These are phyloP conservation scores for Melampsora americana DNA, from an alignment of 1,284 basidiomycete genomes.

Conservation along the genomic window DNA sequence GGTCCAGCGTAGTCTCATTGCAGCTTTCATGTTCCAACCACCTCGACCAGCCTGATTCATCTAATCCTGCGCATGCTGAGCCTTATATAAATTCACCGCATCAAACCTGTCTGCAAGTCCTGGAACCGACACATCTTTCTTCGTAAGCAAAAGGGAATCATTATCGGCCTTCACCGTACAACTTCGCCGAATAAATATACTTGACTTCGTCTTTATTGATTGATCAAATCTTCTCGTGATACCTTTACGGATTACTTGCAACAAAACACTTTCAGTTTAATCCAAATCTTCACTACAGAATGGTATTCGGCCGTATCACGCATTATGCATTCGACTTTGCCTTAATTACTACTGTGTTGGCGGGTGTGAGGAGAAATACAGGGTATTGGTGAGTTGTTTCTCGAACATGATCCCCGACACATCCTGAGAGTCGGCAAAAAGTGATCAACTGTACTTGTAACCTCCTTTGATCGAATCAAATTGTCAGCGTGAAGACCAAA, in stretches of 20 bases:
- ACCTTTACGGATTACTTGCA: too few species aligned
- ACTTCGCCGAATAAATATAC: too few species aligned
- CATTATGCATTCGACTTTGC: conserved; percentile 40
- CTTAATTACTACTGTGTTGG: conserved; percentile 23
- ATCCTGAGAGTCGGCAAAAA: not conserved
- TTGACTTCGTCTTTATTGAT: too few species aligned
- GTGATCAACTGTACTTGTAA: not conserved
- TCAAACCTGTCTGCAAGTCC: too few species aligned
- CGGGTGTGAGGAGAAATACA: conserved; percentile 32
- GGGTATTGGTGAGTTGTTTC: conserved; percentile 20
- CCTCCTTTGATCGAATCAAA: not conserved
- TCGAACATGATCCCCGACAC: not conserved
- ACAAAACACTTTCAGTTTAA: too few species aligned
- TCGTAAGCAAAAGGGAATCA: too few species aligned
- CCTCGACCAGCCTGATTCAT: too few species aligned
- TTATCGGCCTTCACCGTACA: too few species aligned
- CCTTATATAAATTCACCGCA: too few species aligned
- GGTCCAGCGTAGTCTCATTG: not conserved
- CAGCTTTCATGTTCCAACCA: not conserved
- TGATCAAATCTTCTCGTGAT: too few species aligned
- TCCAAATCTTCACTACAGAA: not conserved
- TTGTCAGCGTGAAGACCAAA: conserved; percentile 18
- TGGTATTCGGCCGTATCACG: conserved; percentile 30
- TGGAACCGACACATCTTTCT: too few species aligned
- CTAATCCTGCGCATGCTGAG: not conserved